These are phyloP conservation scores for Rutidosis leptorrhynchoides DNA, from an alignment of 129 eudicot species.

Conservation along the genomic window DNA sequence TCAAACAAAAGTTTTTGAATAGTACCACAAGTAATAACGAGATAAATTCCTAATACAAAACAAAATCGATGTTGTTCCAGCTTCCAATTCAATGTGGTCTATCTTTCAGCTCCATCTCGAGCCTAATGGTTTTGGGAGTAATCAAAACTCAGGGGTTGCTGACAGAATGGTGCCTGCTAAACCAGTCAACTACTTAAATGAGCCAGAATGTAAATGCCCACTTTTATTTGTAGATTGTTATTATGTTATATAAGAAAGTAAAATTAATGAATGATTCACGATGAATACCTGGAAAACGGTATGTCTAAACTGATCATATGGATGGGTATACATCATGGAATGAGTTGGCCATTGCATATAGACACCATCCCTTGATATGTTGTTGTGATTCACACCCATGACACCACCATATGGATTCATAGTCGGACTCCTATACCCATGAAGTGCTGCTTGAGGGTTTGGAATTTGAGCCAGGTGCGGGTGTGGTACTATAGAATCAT, in stretches of 20 bases:
- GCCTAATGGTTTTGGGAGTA: slow-evolving; percentile 70
- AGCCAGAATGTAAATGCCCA: neutral
- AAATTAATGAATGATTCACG: neutral
- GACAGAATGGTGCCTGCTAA: slow-evolving; percentile 80
- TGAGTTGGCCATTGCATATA: slow-evolving; percentile 93
- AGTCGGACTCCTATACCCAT: slow-evolving; percentile 47
- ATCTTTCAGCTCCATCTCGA: slow-evolving; percentile 20
- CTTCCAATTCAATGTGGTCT: slow-evolving; percentile 23
- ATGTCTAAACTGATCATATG: slow-evolving; percentile 83
- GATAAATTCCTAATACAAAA: slow-evolving; percentile 3
- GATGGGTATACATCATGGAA: slow-evolving; percentile 77
- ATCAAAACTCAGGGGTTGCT: slow-evolving; percentile 95
- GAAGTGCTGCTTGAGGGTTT: slow-evolving; percentile 44
- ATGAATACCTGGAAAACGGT: slow-evolving; percentile 77
- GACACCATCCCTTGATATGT: slow-evolving; percentile 57
- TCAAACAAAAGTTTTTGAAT: neutral
- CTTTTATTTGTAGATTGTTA: neutral
- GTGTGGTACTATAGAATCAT: slow-evolving; percentile 52
- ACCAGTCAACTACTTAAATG: slow-evolving; percentile 18
- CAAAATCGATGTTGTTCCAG: slow-evolving; percentile 5
- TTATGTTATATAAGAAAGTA: neutral
- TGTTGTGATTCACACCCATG: slow-evolving; percentile 59
- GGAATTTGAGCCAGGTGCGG: slow-evolving; percentile 64
- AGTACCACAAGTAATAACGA: neutral
- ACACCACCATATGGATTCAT: slow-evolving; percentile 63